A percentile compares a stretch with the other conserved stretches of the same genome.
Evolutionary conservation across 1,139 yeast species (phyloP).

Genomic region (Suzukiozyma palmioleophila): DNA sequence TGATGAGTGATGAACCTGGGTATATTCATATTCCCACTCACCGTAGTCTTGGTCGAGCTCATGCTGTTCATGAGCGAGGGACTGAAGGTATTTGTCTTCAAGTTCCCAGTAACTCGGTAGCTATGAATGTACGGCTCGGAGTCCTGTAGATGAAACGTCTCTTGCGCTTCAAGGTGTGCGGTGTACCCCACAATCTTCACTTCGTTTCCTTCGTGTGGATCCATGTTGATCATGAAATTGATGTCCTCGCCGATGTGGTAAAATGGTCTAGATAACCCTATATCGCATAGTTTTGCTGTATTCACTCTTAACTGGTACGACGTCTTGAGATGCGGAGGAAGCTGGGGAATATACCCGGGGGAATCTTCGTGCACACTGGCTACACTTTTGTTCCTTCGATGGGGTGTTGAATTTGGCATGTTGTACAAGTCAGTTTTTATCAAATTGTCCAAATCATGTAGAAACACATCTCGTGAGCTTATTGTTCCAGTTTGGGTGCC

Average conservation of each 20-base stretch:
- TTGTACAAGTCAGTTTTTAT: conserved; percentile 32
- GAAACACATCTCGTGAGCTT: conserved; percentile 17
- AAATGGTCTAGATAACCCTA: conserved; percentile 37
- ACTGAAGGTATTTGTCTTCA: conserved; percentile 34
- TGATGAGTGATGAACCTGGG: conserved; percentile 33
- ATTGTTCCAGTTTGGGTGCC: conserved; percentile 8
- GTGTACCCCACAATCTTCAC: conserved; percentile 32
- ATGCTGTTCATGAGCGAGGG: conserved; percentile 20
- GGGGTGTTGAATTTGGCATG: conserved; percentile 31
- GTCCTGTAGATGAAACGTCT: conserved; percentile 23
- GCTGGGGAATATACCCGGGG: conserved; percentile 20
- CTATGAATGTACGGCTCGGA: conserved; percentile 18
- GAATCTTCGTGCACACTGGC: conserved; percentile 12
- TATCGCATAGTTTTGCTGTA: conserved; percentile 28
- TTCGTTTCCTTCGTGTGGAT: conserved; percentile 13
- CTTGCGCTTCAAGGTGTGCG: conserved; percentile 39
- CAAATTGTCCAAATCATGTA: conserved; percentile 28
- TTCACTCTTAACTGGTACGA: conserved; percentile 38
- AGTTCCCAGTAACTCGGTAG: conserved; percentile 35
- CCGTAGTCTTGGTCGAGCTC: conserved; percentile 9
- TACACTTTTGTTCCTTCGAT: conserved; percentile 27
- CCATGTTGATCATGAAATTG: conserved; percentile 29
- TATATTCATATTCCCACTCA: conserved; percentile 28
- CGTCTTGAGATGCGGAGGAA: conserved; percentile 30
- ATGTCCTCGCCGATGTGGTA: conserved; percentile 50